These are phyloP conservation scores for Colletotrichum noveboracense DNA, from an alignment of 2,329 filamentous ascomycete genomes.

Conservation along the genomic window DNA sequence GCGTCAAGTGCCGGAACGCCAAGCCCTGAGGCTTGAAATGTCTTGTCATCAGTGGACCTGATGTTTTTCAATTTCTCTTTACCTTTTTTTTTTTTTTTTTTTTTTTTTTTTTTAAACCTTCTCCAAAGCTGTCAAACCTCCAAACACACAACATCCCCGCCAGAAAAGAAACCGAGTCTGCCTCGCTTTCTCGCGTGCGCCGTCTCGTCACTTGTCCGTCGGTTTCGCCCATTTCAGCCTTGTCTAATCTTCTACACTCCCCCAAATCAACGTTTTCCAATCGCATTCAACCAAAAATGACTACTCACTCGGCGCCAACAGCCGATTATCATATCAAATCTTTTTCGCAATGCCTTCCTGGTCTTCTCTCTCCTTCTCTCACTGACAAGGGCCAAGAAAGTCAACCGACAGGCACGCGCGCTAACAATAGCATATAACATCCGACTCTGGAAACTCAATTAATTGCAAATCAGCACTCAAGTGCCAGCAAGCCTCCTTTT, in stretches of 20 bases:
- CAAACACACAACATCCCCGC: neutral
- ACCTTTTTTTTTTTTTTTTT: neutral
- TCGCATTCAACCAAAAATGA: neutral
- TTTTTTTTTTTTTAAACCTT: neutral
- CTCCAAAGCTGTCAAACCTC: neutral
- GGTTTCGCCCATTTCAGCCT: neutral
- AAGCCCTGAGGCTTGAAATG: neutral
- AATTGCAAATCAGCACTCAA: neutral
- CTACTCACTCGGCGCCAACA: neutral
- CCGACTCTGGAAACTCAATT: neutral
- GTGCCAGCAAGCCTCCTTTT: neutral
- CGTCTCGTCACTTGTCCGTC: neutral
- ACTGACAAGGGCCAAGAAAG: neutral
- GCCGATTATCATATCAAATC: neutral
- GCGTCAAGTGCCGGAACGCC: neutral
- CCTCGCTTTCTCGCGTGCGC: neutral
- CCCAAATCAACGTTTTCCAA: neutral
- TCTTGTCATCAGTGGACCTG: neutral
- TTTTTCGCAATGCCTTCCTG: neutral
- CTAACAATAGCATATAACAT: neutral
- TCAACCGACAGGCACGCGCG: neutral
- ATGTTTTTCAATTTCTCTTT: neutral
- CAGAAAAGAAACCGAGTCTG: neutral
- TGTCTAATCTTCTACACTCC: neutral
- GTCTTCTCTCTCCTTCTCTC: neutral